Base-by-base conservation (phyloP, 2,329 filamentous ascomycete species). In the Aspergillus puulaauensis region DNA sequence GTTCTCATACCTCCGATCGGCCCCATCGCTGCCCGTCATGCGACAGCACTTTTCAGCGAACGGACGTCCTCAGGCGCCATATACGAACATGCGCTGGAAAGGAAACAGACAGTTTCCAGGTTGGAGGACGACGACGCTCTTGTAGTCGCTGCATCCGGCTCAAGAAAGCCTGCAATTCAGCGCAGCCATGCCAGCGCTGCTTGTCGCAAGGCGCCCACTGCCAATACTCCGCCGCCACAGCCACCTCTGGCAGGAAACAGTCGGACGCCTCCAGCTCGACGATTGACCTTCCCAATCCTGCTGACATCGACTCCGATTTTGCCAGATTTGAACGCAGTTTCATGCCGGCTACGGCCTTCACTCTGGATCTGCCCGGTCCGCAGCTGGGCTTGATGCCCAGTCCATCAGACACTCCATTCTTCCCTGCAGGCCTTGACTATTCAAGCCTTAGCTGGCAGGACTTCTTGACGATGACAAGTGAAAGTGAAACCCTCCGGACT, bases 1-100 rank as follows among this genome's bases (percentile, higher is more conserved):
- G 60, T 40, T 68, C 73, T 7, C 74, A 76, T 58, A 69, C 66
- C 3, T 58, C 65, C 2, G 67, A 71, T 31, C 68, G 73, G 3
- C 73, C 72, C 9, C 67, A 73, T 53, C 62, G 63, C 35, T 76
- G 74, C 60, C 56, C 60, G 8, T 57, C 64, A 2, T 76, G 74
- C 41, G 62, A 62, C 31, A 68, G 68, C 5, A 61, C 68, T 0
- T 76, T 76, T 51, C 70, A 74, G 58, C 67, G 74, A 17, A 70
- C 70, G 5, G 74, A 76, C 61, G 70, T 75, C 17, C 64, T 76
- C n/a, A 71, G 70, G 47, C 68, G 74, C 3, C 74, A 77, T 58
- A 37, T 69, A 21, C 63, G 69, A 48, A 71, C 70, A 3, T 75
- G 73, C 56, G 66, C 70, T 37, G 70, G 67, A 37, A 47, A 44